A percentile compares a stretch with the other conserved stretches of the same genome.
These are phyloP conservation scores for Pyrenochaeta sp. DNA, from an alignment of 2,329 filamentous ascomycete species.

Conservation along the genomic window DNA sequence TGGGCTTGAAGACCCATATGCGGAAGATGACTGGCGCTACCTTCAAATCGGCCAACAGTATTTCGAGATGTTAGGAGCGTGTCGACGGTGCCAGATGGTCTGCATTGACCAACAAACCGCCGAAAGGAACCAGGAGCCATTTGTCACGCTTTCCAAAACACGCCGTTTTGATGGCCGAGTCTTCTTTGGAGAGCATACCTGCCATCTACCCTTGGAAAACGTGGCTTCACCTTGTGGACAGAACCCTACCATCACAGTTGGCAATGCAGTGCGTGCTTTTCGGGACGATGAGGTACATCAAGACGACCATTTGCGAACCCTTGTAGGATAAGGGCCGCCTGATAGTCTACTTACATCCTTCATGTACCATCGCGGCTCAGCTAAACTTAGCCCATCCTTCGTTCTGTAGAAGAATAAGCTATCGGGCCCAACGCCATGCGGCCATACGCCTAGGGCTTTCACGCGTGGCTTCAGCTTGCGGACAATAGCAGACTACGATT, in stretches of 20 bases:
- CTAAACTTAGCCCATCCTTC: conserved; percentile 27
- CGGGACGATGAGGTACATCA: conserved; percentile 39
- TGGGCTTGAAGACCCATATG: conserved; percentile 69
- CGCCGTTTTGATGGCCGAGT: conserved; percentile 84
- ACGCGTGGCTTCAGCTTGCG: conserved; percentile 40
- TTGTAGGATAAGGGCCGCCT: conserved; percentile 33
- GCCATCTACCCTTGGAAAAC: conserved; percentile 47
- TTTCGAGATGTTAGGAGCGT: conserved; percentile 81
- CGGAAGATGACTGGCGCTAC: conserved; percentile 79
- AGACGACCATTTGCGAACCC: conserved; percentile 31
- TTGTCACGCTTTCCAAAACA: conserved; percentile 86
- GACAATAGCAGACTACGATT: conserved; percentile 30
- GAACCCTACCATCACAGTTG: conserved; percentile 50
- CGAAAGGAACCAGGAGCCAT: conserved; percentile 81
- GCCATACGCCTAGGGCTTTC: conserved; percentile 29
- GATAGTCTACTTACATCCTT: conserved; percentile 3
- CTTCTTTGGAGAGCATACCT: conserved; percentile 83
- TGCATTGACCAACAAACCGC: conserved; percentile 89
- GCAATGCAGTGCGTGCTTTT: conserved; percentile 45
- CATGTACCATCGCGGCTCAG: conserved; percentile 14
- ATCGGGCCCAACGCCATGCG: conserved; percentile 21
- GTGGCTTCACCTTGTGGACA: conserved; percentile 34
- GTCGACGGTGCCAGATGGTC: conserved; percentile 93
- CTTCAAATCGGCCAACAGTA: conserved; percentile 71
- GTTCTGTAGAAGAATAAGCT: conserved; percentile 7